Conservation (phyloP, 2,329 filamentous ascomycete species). For the Cladosporium cucumerinum region DNA sequence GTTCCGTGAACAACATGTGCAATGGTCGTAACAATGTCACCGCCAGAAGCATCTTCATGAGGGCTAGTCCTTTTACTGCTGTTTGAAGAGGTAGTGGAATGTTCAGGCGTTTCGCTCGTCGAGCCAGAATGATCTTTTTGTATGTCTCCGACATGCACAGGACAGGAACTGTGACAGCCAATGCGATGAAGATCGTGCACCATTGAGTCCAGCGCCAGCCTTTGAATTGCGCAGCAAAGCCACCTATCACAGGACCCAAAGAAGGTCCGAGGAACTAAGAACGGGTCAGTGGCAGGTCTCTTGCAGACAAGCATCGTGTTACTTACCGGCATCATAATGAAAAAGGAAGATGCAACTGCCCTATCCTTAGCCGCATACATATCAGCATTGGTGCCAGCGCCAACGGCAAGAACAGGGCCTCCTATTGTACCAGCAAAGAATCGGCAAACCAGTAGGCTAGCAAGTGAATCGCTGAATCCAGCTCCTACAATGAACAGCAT, state of each 20-base stretch:
- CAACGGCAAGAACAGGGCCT: slow-evolving; percentile 40
- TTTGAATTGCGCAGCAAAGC: slow-evolving; percentile 42
- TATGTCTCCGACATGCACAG: slow-evolving; percentile 55
- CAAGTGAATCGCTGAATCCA: slow-evolving; percentile 58
- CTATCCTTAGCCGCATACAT: slow-evolving; percentile 35
- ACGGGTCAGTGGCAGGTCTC: neutral
- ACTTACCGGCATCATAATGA: slow-evolving; percentile 37
- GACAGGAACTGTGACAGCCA: slow-evolving; percentile 37
- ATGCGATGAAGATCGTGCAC: slow-evolving; percentile 42
- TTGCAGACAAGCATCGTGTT: neutral
- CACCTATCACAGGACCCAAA: slow-evolving; percentile 42
- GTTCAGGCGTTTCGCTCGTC: slow-evolving; percentile 34
- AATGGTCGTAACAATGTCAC: slow-evolving; percentile 34
- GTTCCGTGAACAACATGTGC: slow-evolving; percentile 36
- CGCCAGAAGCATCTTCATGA: slow-evolving; percentile 31
- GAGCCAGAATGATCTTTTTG: slow-evolving; percentile 47
- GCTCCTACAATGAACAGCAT: slow-evolving; percentile 49
- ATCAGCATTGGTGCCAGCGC: slow-evolving; percentile 42
- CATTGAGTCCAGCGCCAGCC: slow-evolving; percentile 45
- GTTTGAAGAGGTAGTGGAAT: slow-evolving; percentile 26
- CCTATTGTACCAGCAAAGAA: slow-evolving; percentile 42
- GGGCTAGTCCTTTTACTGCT: slow-evolving; percentile 27
- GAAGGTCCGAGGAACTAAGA: slow-evolving; percentile 14
- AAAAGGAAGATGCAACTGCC: slow-evolving; percentile 36
- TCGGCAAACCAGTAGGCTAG: slow-evolving; percentile 66